Percentiles rank a stretch among this genome's conserved stretches.
Conservation (phyloP, 2,329 filamentous ascomycete species). For the Calonectria ilicicola region DNA sequence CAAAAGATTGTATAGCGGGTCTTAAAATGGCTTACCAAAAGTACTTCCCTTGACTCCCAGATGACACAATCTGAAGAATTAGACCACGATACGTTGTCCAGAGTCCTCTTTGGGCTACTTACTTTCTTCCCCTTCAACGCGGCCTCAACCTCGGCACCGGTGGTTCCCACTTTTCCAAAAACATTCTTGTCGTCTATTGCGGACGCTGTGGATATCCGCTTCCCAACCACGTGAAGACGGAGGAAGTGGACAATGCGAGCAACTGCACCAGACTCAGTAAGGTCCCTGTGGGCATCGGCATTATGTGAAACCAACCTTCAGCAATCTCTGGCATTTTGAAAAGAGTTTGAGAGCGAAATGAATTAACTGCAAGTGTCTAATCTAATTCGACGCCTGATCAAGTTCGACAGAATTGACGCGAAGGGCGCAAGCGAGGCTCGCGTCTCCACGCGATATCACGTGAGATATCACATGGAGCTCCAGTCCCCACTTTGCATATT, state of each 20-base stretch:
- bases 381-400: not conserved
- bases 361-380: not conserved
- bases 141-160: slow-evolving; percentile 77
- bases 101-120: not conserved
- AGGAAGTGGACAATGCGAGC: slow-evolving; percentile 90
- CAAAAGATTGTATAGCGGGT: not conserved
- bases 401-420: not conserved
- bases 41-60: slow-evolving; percentile 94
- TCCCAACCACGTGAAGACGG: slow-evolving; percentile 84
- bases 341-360: not conserved
- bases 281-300: not conserved
- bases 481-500: slow-evolving; percentile 38
- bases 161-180: slow-evolving; percentile 91
- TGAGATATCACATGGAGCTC: slow-evolving; percentile 32
- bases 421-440: not conserved
- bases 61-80: slow-evolving; percentile 63
- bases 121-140: slow-evolving; percentile 80
- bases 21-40: slow-evolving; percentile 73
- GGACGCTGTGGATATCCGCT: slow-evolving; percentile 76
- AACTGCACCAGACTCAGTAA: slow-evolving; percentile 59
- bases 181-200: slow-evolving; percentile 86
- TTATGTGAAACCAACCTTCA: not conserved
- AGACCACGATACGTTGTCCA: not conserved
- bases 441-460: slow-evolving; percentile 40
- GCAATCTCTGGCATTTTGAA: slow-evolving; percentile 72